A percentile compares a stretch with the other conserved stretches of the same genome.
Evolutionary conservation across 1,284 basidiomycete genomes (phyloP).

Genomic region (Coriolopsis trogii): DNA sequence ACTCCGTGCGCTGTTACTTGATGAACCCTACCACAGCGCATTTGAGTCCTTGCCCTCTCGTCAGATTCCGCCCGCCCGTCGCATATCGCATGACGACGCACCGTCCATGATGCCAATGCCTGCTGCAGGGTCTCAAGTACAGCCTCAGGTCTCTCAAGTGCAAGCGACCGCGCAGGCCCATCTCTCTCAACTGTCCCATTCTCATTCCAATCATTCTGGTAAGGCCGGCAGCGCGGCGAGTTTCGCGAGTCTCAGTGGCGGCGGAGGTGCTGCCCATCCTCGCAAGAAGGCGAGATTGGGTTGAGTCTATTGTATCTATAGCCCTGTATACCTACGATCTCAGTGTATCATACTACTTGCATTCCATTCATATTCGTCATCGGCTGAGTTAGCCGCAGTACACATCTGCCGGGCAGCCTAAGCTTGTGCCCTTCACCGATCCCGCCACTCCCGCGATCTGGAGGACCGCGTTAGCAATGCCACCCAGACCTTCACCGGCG

Average conservation of each 20-base stretch:
- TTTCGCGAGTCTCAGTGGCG: conserved; percentile 54
- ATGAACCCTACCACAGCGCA: conserved; percentile 45
- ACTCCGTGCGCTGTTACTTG: neutral
- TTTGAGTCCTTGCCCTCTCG: conserved; percentile 56
- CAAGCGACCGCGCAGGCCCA: conserved; percentile 42
- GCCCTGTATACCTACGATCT: neutral
- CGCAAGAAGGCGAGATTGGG: conserved; percentile 50
- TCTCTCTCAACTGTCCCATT: conserved; percentile 40
- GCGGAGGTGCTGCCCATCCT: conserved; percentile 40
- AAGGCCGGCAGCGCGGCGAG: conserved; percentile 53
- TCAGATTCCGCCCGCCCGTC: conserved; percentile 71
- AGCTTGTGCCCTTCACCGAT: conserved; percentile 20
- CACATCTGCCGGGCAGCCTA: conserved; percentile 25
- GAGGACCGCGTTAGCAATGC: conserved; percentile 27
- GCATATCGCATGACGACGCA: conserved; percentile 79
- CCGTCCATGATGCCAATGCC: conserved; percentile 74
- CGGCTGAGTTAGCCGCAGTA: conserved; percentile 17
- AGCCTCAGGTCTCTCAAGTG: conserved; percentile 39
- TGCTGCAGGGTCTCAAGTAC: conserved; percentile 40
- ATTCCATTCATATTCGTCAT: neutral
- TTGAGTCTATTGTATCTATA: conserved; percentile 14
- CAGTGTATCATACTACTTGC: neutral
- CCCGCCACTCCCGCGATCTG: conserved; percentile 28
- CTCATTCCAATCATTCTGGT: conserved; percentile 44
- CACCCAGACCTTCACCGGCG: conserved; percentile 27